Evolutionary conservation across 257 asterid genomes (phyloP).

Genomic region (Rhazya stricta): DNA sequence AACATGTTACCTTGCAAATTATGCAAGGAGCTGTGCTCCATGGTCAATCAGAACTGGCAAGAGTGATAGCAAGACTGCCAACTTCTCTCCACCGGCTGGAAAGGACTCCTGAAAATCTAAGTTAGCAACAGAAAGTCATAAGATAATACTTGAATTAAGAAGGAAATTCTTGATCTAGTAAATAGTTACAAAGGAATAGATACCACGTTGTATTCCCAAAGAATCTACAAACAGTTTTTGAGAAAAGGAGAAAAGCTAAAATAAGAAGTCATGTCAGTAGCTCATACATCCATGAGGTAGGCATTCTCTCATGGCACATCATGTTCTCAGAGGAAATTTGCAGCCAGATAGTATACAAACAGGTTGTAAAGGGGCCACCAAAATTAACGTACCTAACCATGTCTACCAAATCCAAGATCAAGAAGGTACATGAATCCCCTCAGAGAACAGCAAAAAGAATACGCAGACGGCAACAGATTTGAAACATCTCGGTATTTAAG

Average conservation of each 20-base stretch:
- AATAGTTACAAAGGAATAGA: not conserved
- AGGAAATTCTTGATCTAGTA: not conserved
- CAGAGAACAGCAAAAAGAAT: not conserved
- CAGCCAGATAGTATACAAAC: not conserved
- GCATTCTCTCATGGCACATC: not conserved
- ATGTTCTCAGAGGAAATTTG: no score
- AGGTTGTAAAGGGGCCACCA: not conserved
- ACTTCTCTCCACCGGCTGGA: slow-evolving; percentile 9
- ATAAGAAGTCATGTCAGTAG: not conserved
- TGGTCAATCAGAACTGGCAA: slow-evolving; percentile 4
- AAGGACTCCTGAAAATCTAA: not conserved
- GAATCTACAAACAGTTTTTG: not conserved
- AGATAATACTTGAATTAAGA: not conserved
- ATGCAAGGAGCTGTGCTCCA: slow-evolving; percentile 11
- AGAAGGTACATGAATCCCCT: not conserved
- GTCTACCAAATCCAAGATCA: not conserved
- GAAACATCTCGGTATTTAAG: not conserved
- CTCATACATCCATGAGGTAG: not conserved
- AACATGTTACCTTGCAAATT: slow-evolving; percentile 14
- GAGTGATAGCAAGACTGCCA: not conserved
- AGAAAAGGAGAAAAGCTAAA: not conserved
- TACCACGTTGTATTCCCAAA: not conserved
- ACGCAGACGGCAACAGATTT: not conserved
- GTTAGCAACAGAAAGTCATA: not conserved
- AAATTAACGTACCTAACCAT: not conserved